A percentile compares a stretch with the other conserved stretches of the same genome.
Conservation (phyloP, 192 early-diverging fungal species). For the Coemansia sp. region DNA sequence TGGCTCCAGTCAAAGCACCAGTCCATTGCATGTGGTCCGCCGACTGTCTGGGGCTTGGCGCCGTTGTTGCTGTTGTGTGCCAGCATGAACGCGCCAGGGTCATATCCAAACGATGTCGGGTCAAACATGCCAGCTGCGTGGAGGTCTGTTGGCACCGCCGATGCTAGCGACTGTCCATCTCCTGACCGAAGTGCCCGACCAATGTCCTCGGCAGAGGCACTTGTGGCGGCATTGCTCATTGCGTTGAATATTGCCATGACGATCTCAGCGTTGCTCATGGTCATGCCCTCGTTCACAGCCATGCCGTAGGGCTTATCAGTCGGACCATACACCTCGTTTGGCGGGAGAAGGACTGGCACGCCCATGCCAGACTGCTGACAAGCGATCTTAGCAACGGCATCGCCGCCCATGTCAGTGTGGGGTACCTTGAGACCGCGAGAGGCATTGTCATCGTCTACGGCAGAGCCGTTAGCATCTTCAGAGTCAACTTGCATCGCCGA, state of each 20-base stretch:
- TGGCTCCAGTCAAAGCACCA: slow-evolving; percentile 44
- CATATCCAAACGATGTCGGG: slow-evolving; percentile 32
- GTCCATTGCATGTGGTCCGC: slow-evolving; percentile 33
- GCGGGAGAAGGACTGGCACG: neutral
- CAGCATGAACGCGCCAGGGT: slow-evolving; percentile 31
- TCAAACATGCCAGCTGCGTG: slow-evolving; percentile 11
- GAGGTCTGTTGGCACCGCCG: neutral
- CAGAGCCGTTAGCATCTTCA: neutral
- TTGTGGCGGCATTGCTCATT: slow-evolving; percentile 28
- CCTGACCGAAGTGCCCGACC: neutral
- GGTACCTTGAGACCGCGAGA: neutral
- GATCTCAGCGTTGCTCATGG: slow-evolving; percentile 28
- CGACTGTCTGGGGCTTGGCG: slow-evolving; percentile 9
- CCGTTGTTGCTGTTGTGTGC: slow-evolving; percentile 9
- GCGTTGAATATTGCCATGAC: slow-evolving; percentile 54
- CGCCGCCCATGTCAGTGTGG: neutral
- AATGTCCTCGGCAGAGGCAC: neutral
- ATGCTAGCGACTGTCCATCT: neutral
- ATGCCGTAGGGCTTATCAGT: slow-evolving; percentile 7
- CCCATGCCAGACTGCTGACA: neutral
- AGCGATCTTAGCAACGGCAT: neutral
- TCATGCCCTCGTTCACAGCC: slow-evolving; percentile 6
- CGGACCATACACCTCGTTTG: slow-evolving; percentile 25
- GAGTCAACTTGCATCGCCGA: slow-evolving; percentile 31
- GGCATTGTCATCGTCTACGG: neutral